These are phyloP conservation scores for Bacidia gigantensis DNA, from an alignment of 495 filamentous ascomycete genomes.

Conservation along the genomic window DNA sequence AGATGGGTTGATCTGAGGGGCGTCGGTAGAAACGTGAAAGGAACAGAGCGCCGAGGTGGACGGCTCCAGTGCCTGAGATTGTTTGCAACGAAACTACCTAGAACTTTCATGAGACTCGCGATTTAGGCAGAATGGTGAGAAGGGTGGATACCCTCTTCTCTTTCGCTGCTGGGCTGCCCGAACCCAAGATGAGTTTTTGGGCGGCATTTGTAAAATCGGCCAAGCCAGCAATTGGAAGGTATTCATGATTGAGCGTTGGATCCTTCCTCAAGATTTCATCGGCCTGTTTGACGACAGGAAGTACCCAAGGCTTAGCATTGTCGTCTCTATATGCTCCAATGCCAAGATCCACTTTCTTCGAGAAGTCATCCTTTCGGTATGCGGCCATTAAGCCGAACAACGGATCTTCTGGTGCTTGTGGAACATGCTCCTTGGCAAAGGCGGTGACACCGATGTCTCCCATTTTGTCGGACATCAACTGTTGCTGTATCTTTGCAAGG, in stretches of 20 bases:
- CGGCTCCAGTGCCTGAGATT: constrained; percentile 46
- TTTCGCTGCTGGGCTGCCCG: constrained; percentile 61
- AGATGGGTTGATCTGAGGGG: constrained; percentile 48
- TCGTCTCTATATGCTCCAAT: constrained; percentile 95
- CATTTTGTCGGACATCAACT: constrained; percentile 26
- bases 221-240: constrained; percentile 89
- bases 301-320: constrained; percentile 94
- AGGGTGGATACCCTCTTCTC: constrained; percentile 56
- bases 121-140: neutral
- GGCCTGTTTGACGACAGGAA: constrained; percentile 96
- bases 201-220: constrained; percentile 72
- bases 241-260: constrained; percentile 91
- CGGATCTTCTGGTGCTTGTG: constrained; percentile 87
- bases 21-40: constrained; percentile 40
- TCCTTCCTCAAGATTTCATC: constrained; percentile 78
- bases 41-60: constrained; percentile 43
- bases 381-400: constrained; percentile 88
- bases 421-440: constrained; percentile 67
- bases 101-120: neutral
- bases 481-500: constrained; percentile 28
- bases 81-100: constrained; percentile 43
- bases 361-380: constrained; percentile 67
- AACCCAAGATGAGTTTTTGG: constrained; percentile 75
- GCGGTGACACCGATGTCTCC: constrained; percentile 38
- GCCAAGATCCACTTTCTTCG: constrained; percentile 87